These are phyloP conservation scores for Tuber magnatum DNA, from an alignment of 495 filamentous ascomycete genomes.

Conservation along the genomic window DNA sequence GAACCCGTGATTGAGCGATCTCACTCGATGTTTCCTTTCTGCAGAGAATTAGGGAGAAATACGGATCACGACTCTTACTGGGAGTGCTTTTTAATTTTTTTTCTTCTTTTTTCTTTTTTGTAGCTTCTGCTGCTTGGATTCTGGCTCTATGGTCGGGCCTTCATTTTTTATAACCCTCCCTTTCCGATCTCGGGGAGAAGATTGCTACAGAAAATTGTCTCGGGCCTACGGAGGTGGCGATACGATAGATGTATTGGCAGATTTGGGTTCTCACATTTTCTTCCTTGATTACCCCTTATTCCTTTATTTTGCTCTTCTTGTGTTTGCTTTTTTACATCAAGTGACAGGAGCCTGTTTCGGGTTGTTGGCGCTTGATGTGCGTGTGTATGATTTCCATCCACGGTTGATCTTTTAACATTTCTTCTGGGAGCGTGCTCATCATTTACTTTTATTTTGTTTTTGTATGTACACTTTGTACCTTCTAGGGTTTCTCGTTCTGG, in stretches of 20 bases:
- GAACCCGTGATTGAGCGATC: constrained; percentile 35
- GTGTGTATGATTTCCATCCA: constrained; percentile 33
- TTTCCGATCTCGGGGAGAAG: neutral
- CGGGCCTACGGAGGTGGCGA: neutral
- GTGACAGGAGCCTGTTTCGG: constrained; percentile 11
- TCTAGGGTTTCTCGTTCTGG: constrained; percentile 39
- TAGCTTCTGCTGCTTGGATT: constrained; percentile 30
- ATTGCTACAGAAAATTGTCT: neutral
- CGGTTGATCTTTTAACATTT: constrained; percentile 41
- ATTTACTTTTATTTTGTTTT: constrained; percentile 22
- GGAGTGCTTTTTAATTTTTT: constrained; percentile 35
- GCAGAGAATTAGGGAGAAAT: constrained; percentile 14
- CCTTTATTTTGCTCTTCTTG: constrained; percentile 40
- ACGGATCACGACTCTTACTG: constrained; percentile 12
- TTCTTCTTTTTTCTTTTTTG: too few relatives aligned
- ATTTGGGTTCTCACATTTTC: constrained; percentile 28
- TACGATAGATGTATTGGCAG: constrained; percentile 10
- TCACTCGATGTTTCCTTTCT: constrained; percentile 25
- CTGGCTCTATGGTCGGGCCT: constrained; percentile 25
- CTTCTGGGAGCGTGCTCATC: constrained; percentile 15
- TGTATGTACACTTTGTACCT: constrained; percentile 39
- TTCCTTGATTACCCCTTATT: constrained; percentile 37
- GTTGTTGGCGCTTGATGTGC: constrained; percentile 13
- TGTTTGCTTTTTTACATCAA: constrained; percentile 46
- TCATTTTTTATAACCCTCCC: neutral